Conservation (phyloP, 2,329 filamentous ascomycete species). For the Fusarium sp. region DNA sequence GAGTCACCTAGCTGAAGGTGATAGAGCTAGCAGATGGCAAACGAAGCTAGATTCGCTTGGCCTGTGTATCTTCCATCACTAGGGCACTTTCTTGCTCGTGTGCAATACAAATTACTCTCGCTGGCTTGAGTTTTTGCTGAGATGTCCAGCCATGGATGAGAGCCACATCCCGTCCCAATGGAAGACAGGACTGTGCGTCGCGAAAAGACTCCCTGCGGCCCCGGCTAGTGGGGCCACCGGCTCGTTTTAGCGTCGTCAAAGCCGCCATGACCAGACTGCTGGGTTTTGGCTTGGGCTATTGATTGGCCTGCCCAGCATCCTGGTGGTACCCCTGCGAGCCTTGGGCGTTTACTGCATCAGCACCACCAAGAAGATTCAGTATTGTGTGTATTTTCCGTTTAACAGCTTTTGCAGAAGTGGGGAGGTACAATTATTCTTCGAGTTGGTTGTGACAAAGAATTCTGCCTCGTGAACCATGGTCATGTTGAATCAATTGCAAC, state of each 20-base stretch:
- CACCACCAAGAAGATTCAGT: slow-evolving; percentile 22
- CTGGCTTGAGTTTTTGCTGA: neutral
- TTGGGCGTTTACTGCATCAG: slow-evolving; percentile 36
- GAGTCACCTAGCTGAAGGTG: neutral
- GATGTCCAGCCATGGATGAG: neutral
- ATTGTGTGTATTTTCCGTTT: slow-evolving; percentile 17
- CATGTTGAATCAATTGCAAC: too few relatives aligned
- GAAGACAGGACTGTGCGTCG: slow-evolving; percentile 26
- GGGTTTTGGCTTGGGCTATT: slow-evolving; percentile 41
- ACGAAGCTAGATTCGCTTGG: neutral
- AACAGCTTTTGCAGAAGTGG: slow-evolving; percentile 8
- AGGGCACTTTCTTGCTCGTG: neutral
- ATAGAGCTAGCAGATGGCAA: neutral
- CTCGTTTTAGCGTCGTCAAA: slow-evolving; percentile 48
- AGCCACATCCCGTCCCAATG: neutral
- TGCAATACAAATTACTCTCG: neutral
- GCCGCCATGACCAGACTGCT: slow-evolving; percentile 54
- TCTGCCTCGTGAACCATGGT: slow-evolving; percentile 5
- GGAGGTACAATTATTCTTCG: slow-evolving; percentile 19
- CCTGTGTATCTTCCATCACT: neutral
- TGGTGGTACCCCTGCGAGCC: slow-evolving; percentile 26
- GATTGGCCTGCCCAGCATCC: slow-evolving; percentile 41
- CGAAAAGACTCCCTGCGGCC: slow-evolving; percentile 34
- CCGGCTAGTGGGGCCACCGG: slow-evolving; percentile 44
- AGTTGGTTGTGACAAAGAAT: slow-evolving; percentile 3